phyloP scores from a whole-genome alignment of 192 early-diverging fungal genomes.

The Funneliformis geosporum region DNA sequence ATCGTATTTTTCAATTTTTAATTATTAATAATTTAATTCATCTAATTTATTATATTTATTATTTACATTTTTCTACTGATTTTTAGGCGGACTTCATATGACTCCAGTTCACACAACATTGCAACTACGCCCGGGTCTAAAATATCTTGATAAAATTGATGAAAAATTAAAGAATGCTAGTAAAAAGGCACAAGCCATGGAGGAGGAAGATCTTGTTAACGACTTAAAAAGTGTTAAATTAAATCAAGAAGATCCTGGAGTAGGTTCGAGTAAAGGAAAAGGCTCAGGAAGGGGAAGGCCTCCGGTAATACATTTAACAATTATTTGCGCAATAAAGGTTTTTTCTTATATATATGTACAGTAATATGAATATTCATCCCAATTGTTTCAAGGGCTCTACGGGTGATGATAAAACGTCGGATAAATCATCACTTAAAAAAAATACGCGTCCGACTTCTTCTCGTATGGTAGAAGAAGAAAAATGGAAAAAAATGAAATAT shows the following conservation, averaged over 20 bases:
- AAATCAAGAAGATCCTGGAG: conserved; percentile 44
- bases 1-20: neutral
- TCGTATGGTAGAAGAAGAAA: conserved; percentile 68
- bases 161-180: conserved; percentile 76
- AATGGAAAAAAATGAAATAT: conserved; percentile 68
- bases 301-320: neutral
- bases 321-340: neutral
- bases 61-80: conserved; percentile 21
- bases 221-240: conserved; percentile 39
- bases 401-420: conserved; percentile 58
- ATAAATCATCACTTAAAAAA: conserved; percentile 60
- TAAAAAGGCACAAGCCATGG: conserved; percentile 68
- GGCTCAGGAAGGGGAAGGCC: neutral
- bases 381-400: conserved; percentile 49
- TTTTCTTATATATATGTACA: neutral
- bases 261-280: conserved; percentile 20
- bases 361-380: neutral
- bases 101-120: conserved; percentile 72
- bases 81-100: conserved; percentile 79
- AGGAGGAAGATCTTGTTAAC: conserved; percentile 57
- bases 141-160: conserved; percentile 88
- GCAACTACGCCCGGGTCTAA: conserved; percentile 86
- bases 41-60: neutral
- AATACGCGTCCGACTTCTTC: conserved; percentile 63
- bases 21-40: neutral